phyloP scores from a whole-genome alignment of 2,329 filamentous ascomycete species.

The Phaeosphaeria sp. region DNA sequence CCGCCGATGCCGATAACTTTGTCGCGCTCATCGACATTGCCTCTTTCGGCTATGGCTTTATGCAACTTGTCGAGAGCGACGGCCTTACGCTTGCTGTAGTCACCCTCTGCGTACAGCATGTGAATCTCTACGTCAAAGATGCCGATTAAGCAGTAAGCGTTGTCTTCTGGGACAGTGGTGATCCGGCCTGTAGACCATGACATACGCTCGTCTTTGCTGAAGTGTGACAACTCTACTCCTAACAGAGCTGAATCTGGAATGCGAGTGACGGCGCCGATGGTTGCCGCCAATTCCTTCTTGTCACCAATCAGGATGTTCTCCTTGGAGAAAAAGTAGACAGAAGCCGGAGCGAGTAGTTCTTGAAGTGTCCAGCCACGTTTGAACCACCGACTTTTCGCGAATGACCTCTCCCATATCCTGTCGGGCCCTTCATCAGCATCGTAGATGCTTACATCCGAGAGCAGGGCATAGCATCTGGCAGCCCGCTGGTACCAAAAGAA shows the following conservation, averaged over 20 bases:
- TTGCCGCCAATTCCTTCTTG: slow-evolving; percentile 1
- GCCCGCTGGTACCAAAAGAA: slow-evolving; percentile 7
- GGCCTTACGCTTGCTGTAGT: slow-evolving; percentile 1
- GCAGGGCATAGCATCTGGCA: slow-evolving; percentile 4
- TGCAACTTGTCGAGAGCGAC: background rate
- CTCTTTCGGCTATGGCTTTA: background rate
- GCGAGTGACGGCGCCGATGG: slow-evolving; percentile 2
- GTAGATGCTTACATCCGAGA: background rate
- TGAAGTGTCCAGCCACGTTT: slow-evolving; percentile 4
- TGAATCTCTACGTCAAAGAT: slow-evolving; percentile 15
- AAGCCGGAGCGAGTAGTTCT: slow-evolving; percentile 3
- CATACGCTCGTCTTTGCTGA: slow-evolving; percentile 13
- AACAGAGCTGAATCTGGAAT: slow-evolving; percentile 5
- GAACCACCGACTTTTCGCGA: slow-evolving; percentile 6
- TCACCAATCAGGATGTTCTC: slow-evolving; percentile 1
- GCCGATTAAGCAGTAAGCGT: slow-evolving; percentile 11
- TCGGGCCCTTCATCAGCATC: background rate
- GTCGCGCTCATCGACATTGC: background rate
- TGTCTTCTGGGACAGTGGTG: slow-evolving; percentile 14
- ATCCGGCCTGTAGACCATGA: slow-evolving; percentile 12
- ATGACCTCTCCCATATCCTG: background rate
- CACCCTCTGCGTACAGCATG: slow-evolving; percentile 3
- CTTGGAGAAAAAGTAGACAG: slow-evolving; percentile 14
- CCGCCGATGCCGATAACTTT: background rate
- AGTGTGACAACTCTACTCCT: slow-evolving; percentile 5